Conservation (phyloP, 352 stramenopile genomes). For the Pythium scleroteichum region DNA sequence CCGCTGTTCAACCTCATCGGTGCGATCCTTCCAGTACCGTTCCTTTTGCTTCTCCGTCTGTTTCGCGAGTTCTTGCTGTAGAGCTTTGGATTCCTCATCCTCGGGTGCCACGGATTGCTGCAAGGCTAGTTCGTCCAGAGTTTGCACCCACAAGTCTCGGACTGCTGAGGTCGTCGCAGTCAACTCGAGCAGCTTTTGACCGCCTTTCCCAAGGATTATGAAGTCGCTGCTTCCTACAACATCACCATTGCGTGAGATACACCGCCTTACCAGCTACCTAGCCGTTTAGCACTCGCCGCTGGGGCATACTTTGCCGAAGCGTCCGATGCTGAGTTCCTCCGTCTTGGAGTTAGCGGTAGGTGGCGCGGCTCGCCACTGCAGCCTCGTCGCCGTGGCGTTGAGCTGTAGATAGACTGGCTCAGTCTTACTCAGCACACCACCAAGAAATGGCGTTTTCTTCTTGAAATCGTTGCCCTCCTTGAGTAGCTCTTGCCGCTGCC, state of each 20-base stretch:
- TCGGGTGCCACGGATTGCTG: slow-evolving; percentile 8
- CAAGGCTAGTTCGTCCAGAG: slow-evolving; percentile 61
- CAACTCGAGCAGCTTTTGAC: slow-evolving; percentile 68
- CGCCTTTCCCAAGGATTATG: slow-evolving; percentile 48
- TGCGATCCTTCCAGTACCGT: slow-evolving; percentile 76
- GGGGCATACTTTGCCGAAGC: slow-evolving; percentile 56
- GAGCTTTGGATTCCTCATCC: slow-evolving; percentile 37
- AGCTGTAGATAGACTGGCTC: slow-evolving; percentile 65
- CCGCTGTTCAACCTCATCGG: slow-evolving; percentile 59
- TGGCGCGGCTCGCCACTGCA: slow-evolving; percentile 45
- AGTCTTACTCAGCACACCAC: slow-evolving; percentile 60
- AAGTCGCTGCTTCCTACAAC: slow-evolving; percentile 32
- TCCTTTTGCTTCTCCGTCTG: slow-evolving; percentile 68
- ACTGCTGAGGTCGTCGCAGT: slow-evolving; percentile 38
- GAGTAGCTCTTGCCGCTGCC: slow-evolving; percentile 58
- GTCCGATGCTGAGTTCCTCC: slow-evolving; percentile 55
- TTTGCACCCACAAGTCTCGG: slow-evolving; percentile 69
- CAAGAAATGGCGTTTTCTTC: slow-evolving; percentile 63
- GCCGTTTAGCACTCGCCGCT: slow-evolving; percentile 31
- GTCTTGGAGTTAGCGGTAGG: slow-evolving; percentile 34
- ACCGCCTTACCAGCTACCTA: neutral
- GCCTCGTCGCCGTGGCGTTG: slow-evolving; percentile 42
- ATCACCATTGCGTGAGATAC: neutral
- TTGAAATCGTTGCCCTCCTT: slow-evolving; percentile 72
- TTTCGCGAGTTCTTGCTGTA: slow-evolving; percentile 54